Evolutionary conservation across 2,329 filamentous ascomycete species (phyloP).

Genomic region (Acrocalymma vagum): DNA sequence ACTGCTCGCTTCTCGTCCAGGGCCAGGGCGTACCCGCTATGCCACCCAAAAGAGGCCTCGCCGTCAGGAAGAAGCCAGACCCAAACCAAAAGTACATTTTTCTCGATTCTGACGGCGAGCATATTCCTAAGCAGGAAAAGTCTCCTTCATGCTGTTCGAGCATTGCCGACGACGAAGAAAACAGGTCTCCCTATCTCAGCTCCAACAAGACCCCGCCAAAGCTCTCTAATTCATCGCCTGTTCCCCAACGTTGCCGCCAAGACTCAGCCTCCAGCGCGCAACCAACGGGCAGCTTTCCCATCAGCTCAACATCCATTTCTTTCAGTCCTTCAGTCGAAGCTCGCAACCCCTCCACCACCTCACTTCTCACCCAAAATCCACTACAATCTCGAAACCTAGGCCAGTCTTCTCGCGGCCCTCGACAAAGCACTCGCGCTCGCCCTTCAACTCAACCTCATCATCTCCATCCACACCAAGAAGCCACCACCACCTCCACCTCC

Average conservation of each 20-base stretch:
- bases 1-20: conserved; percentile 20
- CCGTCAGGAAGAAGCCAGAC: conserved; percentile 28
- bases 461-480: conserved; percentile 1
- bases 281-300: no score
- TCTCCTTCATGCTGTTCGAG: no score
- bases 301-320: conserved; percentile 3
- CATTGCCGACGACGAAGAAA: no score
- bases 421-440: no score
- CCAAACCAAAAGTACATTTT: conserved; percentile 16
- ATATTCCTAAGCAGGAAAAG: no score
- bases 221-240: conserved; percentile 20
- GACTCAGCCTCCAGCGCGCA: conserved; percentile 9
- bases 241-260: conserved; percentile 28
- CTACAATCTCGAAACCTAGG: no score
- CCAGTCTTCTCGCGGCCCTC: no score
- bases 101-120: conserved; percentile 18
- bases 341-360: conserved; percentile 4
- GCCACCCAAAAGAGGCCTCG: conserved; percentile 33
- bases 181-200: no score
- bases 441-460: not conserved
- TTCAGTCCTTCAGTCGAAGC: not conserved
- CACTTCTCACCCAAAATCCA: no score
- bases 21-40: conserved; percentile 18
- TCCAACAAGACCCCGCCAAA: no score
- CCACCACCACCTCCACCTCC: not conserved